phyloP scores from a whole-genome alignment of 192 early-diverging fungal genomes.

The Borealophlyctis nickersoniae region DNA sequence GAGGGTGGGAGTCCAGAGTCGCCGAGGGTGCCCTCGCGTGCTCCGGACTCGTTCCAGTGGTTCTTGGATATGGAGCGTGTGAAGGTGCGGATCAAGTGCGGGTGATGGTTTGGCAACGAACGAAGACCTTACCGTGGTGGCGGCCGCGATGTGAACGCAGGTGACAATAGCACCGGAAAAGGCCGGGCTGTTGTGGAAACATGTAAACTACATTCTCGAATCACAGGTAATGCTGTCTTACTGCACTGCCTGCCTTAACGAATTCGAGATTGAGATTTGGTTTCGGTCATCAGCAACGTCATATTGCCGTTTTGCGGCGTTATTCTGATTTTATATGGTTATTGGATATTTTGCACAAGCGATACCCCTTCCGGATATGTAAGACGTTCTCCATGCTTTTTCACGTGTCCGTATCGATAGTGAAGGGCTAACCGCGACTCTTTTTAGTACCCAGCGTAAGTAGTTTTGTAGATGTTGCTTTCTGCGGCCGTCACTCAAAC shows the following conservation, averaged over 20 bases:
- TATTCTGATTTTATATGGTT: slow-evolving; percentile 94
- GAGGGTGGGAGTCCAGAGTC: too few species aligned
- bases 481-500: too few species aligned
- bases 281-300: slow-evolving; percentile 28
- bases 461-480: slow-evolving; percentile 1
- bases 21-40: too few species aligned
- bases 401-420: background rate
- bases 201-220: slow-evolving; percentile 82
- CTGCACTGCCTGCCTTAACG: background rate
- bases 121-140: slow-evolving; percentile 5
- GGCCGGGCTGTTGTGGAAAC: slow-evolving; percentile 71
- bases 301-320: slow-evolving; percentile 66
- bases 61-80: slow-evolving; percentile 56
- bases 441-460: slow-evolving; percentile 33
- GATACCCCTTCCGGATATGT: slow-evolving; percentile 77
- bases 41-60: too few species aligned
- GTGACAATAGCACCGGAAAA: slow-evolving; percentile 54
- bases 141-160: too few species aligned
- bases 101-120: slow-evolving; percentile 49
- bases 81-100: slow-evolving; percentile 44
- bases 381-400: background rate
- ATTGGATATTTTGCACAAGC: slow-evolving; percentile 67
- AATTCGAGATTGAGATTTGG: background rate
- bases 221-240: slow-evolving; percentile 48
- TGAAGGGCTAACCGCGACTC: slow-evolving; percentile 3